Percentiles rank a stretch among this genome's conserved stretches.
Conservation (phyloP, 805 yeast genomes). For the Candida succiphila region DNA sequence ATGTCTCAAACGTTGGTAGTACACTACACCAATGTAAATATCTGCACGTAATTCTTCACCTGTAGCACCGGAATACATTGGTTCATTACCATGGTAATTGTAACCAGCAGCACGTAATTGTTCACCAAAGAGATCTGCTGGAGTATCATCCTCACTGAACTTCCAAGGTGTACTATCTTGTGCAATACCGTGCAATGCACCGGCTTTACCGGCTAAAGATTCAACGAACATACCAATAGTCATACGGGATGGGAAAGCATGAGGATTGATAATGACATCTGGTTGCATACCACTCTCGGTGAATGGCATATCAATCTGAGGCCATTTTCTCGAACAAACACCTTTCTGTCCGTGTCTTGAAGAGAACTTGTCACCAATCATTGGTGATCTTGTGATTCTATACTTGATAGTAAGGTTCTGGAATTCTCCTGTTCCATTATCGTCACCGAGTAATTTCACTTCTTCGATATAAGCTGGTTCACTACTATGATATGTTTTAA, state of each 20-base stretch:
- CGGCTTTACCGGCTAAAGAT: slow-evolving; percentile 97
- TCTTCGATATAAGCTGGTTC: slow-evolving; percentile 95
- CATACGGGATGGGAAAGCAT: slow-evolving; percentile 99
- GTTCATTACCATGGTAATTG: slow-evolving; percentile 97
- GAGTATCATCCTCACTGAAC: slow-evolving; percentile 84
- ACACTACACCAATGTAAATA: slow-evolving; percentile 93
- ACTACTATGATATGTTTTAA: slow-evolving; percentile 84
- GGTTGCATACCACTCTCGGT: slow-evolving; percentile 95
- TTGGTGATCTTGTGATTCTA: slow-evolving; percentile 84
- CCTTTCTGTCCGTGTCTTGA: slow-evolving; percentile 98
- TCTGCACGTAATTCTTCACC: slow-evolving; percentile 97
- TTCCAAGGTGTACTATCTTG: slow-evolving; percentile 97
- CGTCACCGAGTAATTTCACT: slow-evolving; percentile 87
- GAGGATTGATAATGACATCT: slow-evolving; percentile 95
- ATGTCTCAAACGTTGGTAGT: slow-evolving; percentile 96
- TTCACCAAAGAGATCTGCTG: slow-evolving; percentile 96
- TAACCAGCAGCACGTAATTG: slow-evolving; percentile 83
- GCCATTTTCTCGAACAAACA: slow-evolving; percentile 98
- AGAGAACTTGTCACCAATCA: slow-evolving; percentile 95
- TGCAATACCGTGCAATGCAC: slow-evolving; percentile 95
- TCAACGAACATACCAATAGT: slow-evolving; percentile 99
- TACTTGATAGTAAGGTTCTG: slow-evolving; percentile 83
- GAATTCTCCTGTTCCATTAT: slow-evolving; percentile 63
- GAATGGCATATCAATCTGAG: slow-evolving; percentile 93
- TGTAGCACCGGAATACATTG: slow-evolving; percentile 97